phyloP scores from a whole-genome alignment of 2,329 filamentous ascomycete species.

The Sodiomyces alkalinus region DNA sequence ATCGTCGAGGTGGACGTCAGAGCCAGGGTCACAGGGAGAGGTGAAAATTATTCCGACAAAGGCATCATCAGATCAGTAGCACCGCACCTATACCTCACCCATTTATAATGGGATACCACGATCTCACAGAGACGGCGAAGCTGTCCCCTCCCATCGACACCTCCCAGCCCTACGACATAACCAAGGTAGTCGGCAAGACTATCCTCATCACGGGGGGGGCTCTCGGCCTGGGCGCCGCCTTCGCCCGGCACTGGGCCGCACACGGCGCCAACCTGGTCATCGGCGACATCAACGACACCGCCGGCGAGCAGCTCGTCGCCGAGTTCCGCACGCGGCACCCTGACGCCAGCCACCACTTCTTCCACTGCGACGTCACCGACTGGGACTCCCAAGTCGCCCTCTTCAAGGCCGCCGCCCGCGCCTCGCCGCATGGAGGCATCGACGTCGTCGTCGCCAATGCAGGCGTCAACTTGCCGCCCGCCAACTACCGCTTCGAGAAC shows the following conservation, averaged over 20 bases:
- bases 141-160: slow-evolving; percentile 30
- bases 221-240: slow-evolving; percentile 41
- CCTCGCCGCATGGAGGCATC: slow-evolving; percentile 39
- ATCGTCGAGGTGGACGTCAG: too few species aligned
- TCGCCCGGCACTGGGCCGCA: slow-evolving; percentile 36
- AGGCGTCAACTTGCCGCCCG: slow-evolving; percentile 31
- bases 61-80: too few species aligned
- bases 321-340: slow-evolving; percentile 26
- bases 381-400: slow-evolving; percentile 49
- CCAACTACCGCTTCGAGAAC: slow-evolving; percentile 26
- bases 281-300: slow-evolving; percentile 42
- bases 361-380: slow-evolving; percentile 47
- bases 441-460: slow-evolving; percentile 54
- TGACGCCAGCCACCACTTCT: slow-evolving; percentile 25
- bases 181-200: slow-evolving; percentile 35
- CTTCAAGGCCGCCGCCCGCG: slow-evolving; percentile 40
- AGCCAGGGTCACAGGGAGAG: too few species aligned
- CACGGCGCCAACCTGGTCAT: slow-evolving; percentile 45
- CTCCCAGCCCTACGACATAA: slow-evolving; percentile 24
- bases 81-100: too few species aligned
- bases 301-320: slow-evolving; percentile 38
- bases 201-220: slow-evolving; percentile 51
- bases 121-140: slow-evolving; percentile 4
- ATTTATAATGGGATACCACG: slow-evolving; percentile 7
- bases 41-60: too few species aligned